Evolutionary conservation across 441 rosid genomes (phyloP).

Genomic region (Metrosideros polymorpha): DNA sequence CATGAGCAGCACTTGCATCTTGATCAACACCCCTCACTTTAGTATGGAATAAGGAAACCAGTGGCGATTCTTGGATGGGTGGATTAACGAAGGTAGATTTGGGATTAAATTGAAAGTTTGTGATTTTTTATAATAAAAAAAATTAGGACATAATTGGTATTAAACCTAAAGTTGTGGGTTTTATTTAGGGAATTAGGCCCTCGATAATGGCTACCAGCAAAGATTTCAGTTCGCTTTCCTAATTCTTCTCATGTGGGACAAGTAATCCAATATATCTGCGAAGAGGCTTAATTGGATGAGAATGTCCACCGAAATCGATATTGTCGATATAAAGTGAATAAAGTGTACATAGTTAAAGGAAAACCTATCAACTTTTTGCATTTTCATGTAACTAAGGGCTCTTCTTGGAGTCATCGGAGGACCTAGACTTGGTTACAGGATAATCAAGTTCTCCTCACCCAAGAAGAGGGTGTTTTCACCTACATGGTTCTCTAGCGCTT

Average conservation of each 20-base stretch:
- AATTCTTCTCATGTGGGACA: not conserved
- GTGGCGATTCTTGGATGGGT: accelerated
- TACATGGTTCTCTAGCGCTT: too few relatives aligned
- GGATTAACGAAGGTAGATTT: accelerated
- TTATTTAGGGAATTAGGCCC: not conserved
- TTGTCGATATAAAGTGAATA: not conserved
- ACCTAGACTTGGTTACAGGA: too few relatives aligned
- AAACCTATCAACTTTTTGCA: not conserved
- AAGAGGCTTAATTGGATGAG: not conserved
- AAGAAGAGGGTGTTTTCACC: too few relatives aligned
- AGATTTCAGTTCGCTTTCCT: not conserved
- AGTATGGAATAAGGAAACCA: accelerated
- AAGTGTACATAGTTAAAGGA: too few relatives aligned
- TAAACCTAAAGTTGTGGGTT: not conserved
- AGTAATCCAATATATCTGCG: not conserved
- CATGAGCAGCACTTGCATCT: not conserved
- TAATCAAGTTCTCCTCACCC: too few relatives aligned
- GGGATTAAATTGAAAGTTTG: not conserved
- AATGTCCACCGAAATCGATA: not conserved
- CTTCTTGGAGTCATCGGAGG: too few relatives aligned
- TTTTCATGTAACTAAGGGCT: too few relatives aligned
- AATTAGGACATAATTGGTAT: not conserved
- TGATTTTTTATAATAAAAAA: not conserved
- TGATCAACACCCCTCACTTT: not conserved
- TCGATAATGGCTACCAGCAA: not conserved